A percentile compares a stretch with the other conserved stretches of the same genome.
Conservation (phyloP, 2,329 filamentous ascomycete genomes). For the Hypocreales sp. region DNA sequence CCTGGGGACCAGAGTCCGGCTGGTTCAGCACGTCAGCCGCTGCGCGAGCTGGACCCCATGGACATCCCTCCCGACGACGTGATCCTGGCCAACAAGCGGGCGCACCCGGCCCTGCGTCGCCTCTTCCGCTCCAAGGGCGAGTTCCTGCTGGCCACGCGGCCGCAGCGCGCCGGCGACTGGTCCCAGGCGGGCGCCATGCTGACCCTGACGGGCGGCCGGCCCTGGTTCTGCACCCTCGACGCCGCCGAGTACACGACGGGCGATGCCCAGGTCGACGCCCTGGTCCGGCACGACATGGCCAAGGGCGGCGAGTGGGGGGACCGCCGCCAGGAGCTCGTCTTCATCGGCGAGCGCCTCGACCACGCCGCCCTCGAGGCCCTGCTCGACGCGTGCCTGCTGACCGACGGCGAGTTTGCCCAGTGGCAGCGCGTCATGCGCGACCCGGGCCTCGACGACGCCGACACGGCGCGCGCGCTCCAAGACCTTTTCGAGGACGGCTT, state of each 20-base stretch:
- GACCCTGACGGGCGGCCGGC: conserved; percentile 37
- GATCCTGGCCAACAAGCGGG: conserved; percentile 40
- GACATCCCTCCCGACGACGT: conserved; percentile 21
- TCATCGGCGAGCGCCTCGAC: conserved; percentile 54
- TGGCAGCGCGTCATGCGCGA: conserved; percentile 38
- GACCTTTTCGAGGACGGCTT: conserved; percentile 43
- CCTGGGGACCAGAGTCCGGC: too few relatives aligned
- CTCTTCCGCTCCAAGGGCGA: conserved; percentile 50
- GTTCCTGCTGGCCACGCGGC: conserved; percentile 36
- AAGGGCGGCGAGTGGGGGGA: conserved; percentile 51
- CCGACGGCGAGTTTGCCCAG: conserved; percentile 38
- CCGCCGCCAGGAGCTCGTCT: conserved; percentile 55
- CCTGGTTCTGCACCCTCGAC: conserved; percentile 44
- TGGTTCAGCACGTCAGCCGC: too few relatives aligned
- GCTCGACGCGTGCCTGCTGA: conserved; percentile 46
- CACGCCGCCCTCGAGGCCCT: conserved; percentile 29
- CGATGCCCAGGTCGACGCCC: conserved; percentile 15
- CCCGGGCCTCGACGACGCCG: conserved; percentile 15
- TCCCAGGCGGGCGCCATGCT: conserved; percentile 50
- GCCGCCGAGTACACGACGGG: conserved; percentile 33
- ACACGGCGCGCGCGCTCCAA: conserved; percentile 28
- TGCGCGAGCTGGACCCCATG: too few relatives aligned
- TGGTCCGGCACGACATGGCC: conserved; percentile 24
- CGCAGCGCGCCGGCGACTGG: conserved; percentile 40
- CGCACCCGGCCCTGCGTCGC: conserved; percentile 32